Percentiles rank a stretch among this genome's conserved stretches.
Conservation (phyloP, 225 moss, liverwort and hornwort species). For the Physcomitrium patens region DNA sequence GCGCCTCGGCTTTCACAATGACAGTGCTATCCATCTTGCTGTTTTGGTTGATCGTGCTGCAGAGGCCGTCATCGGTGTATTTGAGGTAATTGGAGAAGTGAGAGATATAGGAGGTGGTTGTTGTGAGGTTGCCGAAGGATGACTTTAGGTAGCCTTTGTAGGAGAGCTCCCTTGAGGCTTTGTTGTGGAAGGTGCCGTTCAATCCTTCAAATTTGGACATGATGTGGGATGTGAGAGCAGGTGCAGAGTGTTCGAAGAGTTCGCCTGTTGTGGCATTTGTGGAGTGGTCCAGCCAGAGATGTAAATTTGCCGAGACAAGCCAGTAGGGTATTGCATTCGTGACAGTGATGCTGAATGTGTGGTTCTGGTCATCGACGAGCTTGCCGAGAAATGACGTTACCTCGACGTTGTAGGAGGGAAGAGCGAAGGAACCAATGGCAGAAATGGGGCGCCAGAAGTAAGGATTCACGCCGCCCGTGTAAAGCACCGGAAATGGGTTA, state of each 20-base stretch:
- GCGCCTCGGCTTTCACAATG: slow-evolving; percentile 53
- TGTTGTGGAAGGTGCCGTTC: slow-evolving; percentile 60
- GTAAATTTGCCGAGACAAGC: slow-evolving; percentile 77
- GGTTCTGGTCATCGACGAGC: slow-evolving; percentile 56
- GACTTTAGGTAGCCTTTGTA: slow-evolving; percentile 67
- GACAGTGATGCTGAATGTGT: slow-evolving; percentile 64
- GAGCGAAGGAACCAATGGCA: slow-evolving; percentile 84
- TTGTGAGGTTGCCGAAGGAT: slow-evolving; percentile 76
- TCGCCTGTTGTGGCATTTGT: slow-evolving; percentile 43
- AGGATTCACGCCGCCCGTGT: slow-evolving; percentile 89
- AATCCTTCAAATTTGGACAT: slow-evolving; percentile 38
- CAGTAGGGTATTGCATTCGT: slow-evolving; percentile 76
- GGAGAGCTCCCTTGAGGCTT: slow-evolving; percentile 47
- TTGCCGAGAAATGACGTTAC: slow-evolving; percentile 75
- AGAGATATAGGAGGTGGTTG: slow-evolving; percentile 45
- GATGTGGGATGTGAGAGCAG: slow-evolving; percentile 25
- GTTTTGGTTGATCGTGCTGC: slow-evolving; percentile 47
- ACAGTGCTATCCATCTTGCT: slow-evolving; percentile 52
- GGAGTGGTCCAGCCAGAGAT: slow-evolving; percentile 72
- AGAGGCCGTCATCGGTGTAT: slow-evolving; percentile 34
- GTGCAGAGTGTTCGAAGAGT: slow-evolving; percentile 52
- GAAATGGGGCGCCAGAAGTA: slow-evolving; percentile 90
- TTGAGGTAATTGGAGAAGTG: slow-evolving; percentile 56
- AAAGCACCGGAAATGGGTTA: slow-evolving; percentile 80
- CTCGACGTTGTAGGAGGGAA: slow-evolving; percentile 83